These are phyloP conservation scores for Peniophora sp. DNA, from an alignment of 1,284 basidiomycete genomes.

Conservation along the genomic window DNA sequence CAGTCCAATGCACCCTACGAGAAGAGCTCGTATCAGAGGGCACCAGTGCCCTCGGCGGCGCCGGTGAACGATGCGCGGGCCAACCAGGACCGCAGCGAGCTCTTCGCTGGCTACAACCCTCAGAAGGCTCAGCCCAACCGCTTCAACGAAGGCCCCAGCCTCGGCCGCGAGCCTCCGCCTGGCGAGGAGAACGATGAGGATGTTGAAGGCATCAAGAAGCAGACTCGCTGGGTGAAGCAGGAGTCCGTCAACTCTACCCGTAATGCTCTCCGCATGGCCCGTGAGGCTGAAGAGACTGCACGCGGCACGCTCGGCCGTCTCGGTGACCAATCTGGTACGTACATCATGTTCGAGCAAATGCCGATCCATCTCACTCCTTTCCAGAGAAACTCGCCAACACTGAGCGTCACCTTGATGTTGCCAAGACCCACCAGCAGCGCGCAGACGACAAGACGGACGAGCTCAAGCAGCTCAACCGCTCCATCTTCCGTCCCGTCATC, in stretches of 20 bases:
- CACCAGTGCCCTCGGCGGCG: conserved; percentile 14
- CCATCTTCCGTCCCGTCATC: conserved; percentile 91
- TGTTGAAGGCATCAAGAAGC: conserved; percentile 92
- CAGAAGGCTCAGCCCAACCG: conserved; percentile 46
- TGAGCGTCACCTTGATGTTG: conserved; percentile 90
- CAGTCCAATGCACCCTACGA: conserved; percentile 14
- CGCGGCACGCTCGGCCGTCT: conserved; percentile 80
- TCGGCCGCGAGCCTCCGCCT: conserved; percentile 36
- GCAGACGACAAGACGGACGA: conserved; percentile 94
- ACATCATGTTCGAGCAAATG: background rate
- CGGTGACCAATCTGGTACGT: conserved; percentile 91
- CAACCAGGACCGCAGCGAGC: conserved; percentile 60
- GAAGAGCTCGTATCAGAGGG: conserved; percentile 8
- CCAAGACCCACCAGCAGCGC: conserved; percentile 83
- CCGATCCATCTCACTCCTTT: conserved; percentile 5
- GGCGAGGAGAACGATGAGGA: conserved; percentile 93
- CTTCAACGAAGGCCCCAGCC: conserved; percentile 49
- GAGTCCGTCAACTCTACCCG: conserved; percentile 87
- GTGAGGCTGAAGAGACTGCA: conserved; percentile 95
- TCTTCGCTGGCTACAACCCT: conserved; percentile 68
- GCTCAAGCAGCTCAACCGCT: conserved; percentile 88
- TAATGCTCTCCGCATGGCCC: conserved; percentile 88
- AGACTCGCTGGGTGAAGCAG: conserved; percentile 88
- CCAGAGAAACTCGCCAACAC: conserved; percentile 89
- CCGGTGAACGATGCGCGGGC: conserved; percentile 40